Evolutionary conservation across 2,329 filamentous ascomycete genomes (phyloP), one percentile per base, ranked within the genome.

Genomic region (Elsinoe australis): DNA sequence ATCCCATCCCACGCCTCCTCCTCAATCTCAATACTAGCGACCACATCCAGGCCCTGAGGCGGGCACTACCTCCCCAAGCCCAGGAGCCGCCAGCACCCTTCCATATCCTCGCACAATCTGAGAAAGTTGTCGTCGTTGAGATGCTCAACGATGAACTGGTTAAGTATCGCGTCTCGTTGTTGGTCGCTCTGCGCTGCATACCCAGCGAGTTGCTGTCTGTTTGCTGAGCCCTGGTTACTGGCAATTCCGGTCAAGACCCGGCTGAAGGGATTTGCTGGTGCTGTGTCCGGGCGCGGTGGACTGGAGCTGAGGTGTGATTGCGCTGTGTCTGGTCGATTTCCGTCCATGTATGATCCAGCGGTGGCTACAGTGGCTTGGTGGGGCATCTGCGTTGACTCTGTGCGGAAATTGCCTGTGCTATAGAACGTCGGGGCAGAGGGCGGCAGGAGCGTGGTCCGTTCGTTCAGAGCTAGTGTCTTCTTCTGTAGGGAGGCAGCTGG

Each of bases 71-170:
- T 55, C n/a, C 64, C 68, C n/a, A 74, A 57, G n/a, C 65, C 67
- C 46, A 72, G 64, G 29, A 67, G 64, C 50, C 64, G 63, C 74
- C 74, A 78, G 52, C 70, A 67, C 9, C 61, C 61, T 44, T 70
- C 68, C 36, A 73, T 65, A 57, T 77, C 73, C 51, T 72, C 64
- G 44, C 72, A 71, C n/a, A 78, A 58, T 14, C 64, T 68, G 4
- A 72, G 49, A 51, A 79, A 78, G 15, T 68, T 63, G 2, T 70
- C 63, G 51, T 73, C 68, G 21, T 72, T 64, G 2, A 78, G 63
- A 49, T 69, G 67, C n/a, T 67, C 64, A 29, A 71, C 64, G 47
- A 79, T 70, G 53, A 74, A 75, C 18, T 71, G 61, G 46, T 75
- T 71, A 14, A 78, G 56, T 8, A 67, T 60, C 7, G 59, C 57